Evolutionary conservation across 2,329 filamentous ascomycete genomes (phyloP), one percentile per base, ranked within the genome.

Genomic region (Trematosphaeria pertusa): DNA sequence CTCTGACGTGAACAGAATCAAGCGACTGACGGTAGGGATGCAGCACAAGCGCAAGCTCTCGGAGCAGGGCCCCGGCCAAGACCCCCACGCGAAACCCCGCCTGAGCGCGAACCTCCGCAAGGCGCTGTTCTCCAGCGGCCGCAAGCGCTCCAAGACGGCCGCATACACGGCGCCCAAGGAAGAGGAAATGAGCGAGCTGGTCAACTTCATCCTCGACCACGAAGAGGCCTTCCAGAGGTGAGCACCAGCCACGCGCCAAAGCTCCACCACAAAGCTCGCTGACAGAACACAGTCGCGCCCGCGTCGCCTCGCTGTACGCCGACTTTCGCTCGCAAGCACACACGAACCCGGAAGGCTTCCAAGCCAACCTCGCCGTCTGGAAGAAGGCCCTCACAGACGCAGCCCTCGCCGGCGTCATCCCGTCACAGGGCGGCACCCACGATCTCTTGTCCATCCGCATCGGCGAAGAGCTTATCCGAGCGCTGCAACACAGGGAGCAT

Each of bases 291-390:
- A 72, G 69, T 56, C 91, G 87, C 75, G 82, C 86, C 54, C 88
- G 91, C 38, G 80, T 96, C 10, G 86, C 89, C 10, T 92, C 91
- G 4, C 84, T 96, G 35, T 96, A 95, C 75, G 92, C 91, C 37
- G 91, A 96, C 70, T 96, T 96, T 66, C 79, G 84, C 28, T 74
- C 83, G 4, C 90, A 93, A 58, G 81, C 81, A 61, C 83, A 81
- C 30, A 83, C 88, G 17, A 96, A 96, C 65, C 89, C 91, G 1
- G 90, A 95, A 69, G 91, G 90, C 62, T 96, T 91, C 75, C 75
- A 79, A 15, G 89, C 91, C 33, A 96, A 96, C 69, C 78, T 90
- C 32, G 75, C 81, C 5, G 89, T 90, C 41, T 96, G 91, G 91
- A 84, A 87, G 47, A 81, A 82, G 30, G 91, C 86, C 2, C 79